Evolutionary conservation across 1,139 yeast genomes (phyloP), one percentile per base, ranked within the genome.

Genomic region (Blastobotrys buckinghamii): DNA sequence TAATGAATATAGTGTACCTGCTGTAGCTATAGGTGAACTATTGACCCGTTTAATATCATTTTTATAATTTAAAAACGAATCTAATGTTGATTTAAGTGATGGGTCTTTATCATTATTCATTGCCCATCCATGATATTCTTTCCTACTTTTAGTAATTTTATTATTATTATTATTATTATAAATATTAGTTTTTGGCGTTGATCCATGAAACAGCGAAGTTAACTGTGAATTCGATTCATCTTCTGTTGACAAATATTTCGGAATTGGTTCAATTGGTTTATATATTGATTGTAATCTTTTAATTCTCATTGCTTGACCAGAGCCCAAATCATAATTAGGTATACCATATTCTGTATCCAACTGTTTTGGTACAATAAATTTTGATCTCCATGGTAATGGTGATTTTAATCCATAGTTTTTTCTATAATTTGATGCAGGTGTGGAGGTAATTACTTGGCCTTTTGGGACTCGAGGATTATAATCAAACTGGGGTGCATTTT

Each of bases 331-430:
- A 56, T 74, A 78, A 48, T 72, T 72, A 7, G 80, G 73, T 45
- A 78, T 59, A 41, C 76, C 71, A 52, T 76, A 75, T 49, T 69
- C 62, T 39, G 73, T 72, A 56, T 78, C 82, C 17, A 76, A 53
- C 34, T 74, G 72, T 49, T 75, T 72, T 40, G 72, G 63, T 4
- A 75, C 69, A 43, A 78, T 61, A 59, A 70, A 74, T 49, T 73
- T 67, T 1, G 77, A 64, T 48, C 67, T 68, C 35, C 69, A 55
- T 47, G 71, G 83, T 32, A 78, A 57, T 38, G 77, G 67, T 50
- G 72, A 64, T 56, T 78, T 78, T 49, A 78, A 59, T 55, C 83
- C 83, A 73, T 75, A 78, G 58, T 78, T 81, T 55, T 74, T 74
- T 57, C 77, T 70, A 22, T 70, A 60, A 37, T 70, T 61, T 2